Conservation (phyloP, 1,284 basidiomycete species). For the Coniferiporia sulphurascens region DNA sequence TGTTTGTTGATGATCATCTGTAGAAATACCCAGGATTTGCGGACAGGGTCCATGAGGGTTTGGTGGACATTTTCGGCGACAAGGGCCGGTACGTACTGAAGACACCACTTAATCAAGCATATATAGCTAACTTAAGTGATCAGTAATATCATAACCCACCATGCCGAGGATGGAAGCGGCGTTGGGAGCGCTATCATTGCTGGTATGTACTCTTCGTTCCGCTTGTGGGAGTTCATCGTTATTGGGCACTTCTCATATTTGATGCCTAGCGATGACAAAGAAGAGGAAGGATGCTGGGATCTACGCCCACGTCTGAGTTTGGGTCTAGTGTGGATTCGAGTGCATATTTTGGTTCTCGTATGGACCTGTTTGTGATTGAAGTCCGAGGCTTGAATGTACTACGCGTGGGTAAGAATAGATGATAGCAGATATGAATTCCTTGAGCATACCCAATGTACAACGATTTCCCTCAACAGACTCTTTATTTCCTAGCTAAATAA, state of each 20-base stretch:
- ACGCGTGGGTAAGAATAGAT: not conserved
- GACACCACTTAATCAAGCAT: not conserved
- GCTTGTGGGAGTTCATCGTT: not conserved
- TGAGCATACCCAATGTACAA: not conserved
- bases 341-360: not conserved
- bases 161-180: slow-evolving; percentile 93
- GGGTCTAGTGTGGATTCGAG: not conserved
- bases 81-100: slow-evolving; percentile 68
- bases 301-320: slow-evolving; percentile 24
- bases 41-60: slow-evolving; percentile 82
- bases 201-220: slow-evolving; percentile 43
- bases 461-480: not conserved
- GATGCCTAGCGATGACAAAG: slow-evolving; percentile 41
- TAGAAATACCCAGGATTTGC: slow-evolving; percentile 95
- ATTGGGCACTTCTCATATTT: not conserved
- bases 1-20: not conserved
- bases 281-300: slow-evolving; percentile 37
- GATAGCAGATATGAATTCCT: not conserved
- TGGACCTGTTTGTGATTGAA: not conserved
- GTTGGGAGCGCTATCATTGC: slow-evolving; percentile 97
- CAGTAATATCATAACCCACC: slow-evolving; percentile 83
- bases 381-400: not conserved
- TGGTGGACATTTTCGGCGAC: slow-evolving; percentile 91
- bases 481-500: not conserved
- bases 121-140: not conserved